phyloP scores from a whole-genome alignment of 78 protist genomes.

The Chrysochromulina parva region DNA sequence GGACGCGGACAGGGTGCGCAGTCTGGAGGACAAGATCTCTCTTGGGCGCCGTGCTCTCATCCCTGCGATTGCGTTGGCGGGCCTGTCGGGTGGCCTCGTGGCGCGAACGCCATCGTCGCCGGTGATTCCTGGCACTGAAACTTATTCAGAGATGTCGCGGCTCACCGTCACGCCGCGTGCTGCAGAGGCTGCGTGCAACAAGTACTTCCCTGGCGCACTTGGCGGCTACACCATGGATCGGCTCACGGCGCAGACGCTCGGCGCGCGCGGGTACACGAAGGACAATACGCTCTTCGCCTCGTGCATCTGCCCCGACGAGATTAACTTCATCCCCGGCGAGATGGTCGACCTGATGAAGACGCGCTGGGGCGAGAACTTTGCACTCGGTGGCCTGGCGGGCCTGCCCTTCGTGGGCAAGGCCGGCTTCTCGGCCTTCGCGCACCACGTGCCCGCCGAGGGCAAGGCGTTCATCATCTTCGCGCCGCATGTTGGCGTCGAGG shows the following conservation, averaged over 20 bases:
- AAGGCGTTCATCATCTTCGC: background rate
- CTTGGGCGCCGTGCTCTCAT: too few species aligned
- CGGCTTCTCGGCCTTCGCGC: background rate
- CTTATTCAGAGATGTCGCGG: too few species aligned
- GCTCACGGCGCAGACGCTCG: background rate
- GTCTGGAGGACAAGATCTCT: too few species aligned
- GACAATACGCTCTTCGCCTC: background rate
- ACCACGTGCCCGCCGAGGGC: background rate
- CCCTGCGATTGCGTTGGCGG: too few species aligned
- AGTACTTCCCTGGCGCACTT: background rate
- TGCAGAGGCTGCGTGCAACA: background rate
- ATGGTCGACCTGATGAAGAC: background rate
- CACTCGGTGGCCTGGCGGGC: background rate
- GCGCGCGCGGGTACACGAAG: background rate
- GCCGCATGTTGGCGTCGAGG: background rate
- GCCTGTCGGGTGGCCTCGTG: too few species aligned
- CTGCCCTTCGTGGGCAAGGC: background rate
- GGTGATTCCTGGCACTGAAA: too few species aligned
- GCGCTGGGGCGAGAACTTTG: background rate
- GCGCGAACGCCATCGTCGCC: too few species aligned
- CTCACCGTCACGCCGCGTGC: too few species aligned
- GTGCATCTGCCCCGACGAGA: background rate
- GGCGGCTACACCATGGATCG: background rate
- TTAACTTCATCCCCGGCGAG: background rate
- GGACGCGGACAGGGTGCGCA: too few species aligned